Evolutionary conservation across 2,329 filamentous ascomycete species (phyloP).

Genomic region (Aspergillus thermomutatus): DNA sequence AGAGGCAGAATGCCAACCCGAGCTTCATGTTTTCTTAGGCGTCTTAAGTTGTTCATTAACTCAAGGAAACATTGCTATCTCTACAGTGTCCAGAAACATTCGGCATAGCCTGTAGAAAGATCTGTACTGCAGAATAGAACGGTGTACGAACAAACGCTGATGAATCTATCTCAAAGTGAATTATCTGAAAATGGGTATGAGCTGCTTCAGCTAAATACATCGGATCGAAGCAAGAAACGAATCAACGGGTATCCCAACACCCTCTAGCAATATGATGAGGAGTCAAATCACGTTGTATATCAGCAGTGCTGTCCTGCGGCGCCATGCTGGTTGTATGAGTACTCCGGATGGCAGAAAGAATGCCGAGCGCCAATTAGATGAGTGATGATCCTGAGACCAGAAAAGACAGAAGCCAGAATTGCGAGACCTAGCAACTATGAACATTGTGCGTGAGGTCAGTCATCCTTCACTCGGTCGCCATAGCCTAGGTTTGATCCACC

Average conservation of each 20-base stretch:
- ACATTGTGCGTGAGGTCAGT: slow-evolving; percentile 15
- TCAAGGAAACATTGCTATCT: not conserved
- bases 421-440: not conserved
- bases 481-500: slow-evolving; percentile 13
- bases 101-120: not conserved
- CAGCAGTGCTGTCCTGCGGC: not conserved
- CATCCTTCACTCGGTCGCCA: slow-evolving; percentile 27
- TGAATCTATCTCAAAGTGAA: not conserved
- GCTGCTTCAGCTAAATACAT: not conserved
- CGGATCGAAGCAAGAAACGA: not conserved
- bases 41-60: not conserved
- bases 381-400: not conserved
- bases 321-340: not conserved
- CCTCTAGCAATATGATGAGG: not conserved
- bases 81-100: too few relatives aligned
- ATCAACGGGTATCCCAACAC: not conserved
- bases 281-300: not conserved
- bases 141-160: not conserved
- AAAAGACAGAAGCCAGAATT: not conserved
- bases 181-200: not conserved
- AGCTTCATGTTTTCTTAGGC: too few relatives aligned
- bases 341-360: not conserved
- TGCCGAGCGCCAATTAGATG: not conserved
- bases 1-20: too few relatives aligned
- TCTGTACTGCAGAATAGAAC: not conserved